Evolutionary conservation across 176 grass and related monocot genomes (phyloP), one percentile per base, ranked within the genome.

Genomic region (Echinochloa phyllopogon): DNA sequence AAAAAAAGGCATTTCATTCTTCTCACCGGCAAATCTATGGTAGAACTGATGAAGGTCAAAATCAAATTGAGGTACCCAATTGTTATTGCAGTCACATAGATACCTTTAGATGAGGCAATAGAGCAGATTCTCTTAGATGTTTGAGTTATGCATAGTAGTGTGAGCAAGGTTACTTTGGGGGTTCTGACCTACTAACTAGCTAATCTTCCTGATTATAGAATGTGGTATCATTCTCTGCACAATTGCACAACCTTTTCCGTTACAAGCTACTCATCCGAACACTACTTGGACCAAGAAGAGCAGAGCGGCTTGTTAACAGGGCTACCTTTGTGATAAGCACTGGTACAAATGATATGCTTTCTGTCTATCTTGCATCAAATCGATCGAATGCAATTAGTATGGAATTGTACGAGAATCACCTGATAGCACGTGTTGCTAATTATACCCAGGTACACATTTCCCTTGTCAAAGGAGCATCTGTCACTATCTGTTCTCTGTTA

Each of bases 331-430:
- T 95, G 51, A 21, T 95, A 60, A 92, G 93, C 29, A 65, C 82
- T 48, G 93, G 93, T 6, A 88, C 90, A 65, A 92, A 92, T 12
- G 93, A 95, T 53, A 50, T 95, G 58, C 78, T 90, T 11, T 61
- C 75, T 3, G 36, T 78, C 63, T 88, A 88, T 44, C 70, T 84
- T 20, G 72, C 78, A 3, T 27, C 88, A 11, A 92, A 92, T 47
- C 66, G 48, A 8, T 88, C 93, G 3, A 67, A 16, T 6, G 49
- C 72, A 36, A 20, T 76, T 24, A 83, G 21, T 49, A 78, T 70
- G 42, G 77, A 73, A 4, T 11, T 80, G 14, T 95, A 92, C 3
- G 87, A 92, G 74, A 86, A 82, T 70, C 82, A 83, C 85, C 59
- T 92, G 67, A 90, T 92, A 72, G 66, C 84, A 37, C 79, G 41